phyloP scores from a whole-genome alignment of 1,284 basidiomycete species.

The Boletellus dicymbophilus region DNA sequence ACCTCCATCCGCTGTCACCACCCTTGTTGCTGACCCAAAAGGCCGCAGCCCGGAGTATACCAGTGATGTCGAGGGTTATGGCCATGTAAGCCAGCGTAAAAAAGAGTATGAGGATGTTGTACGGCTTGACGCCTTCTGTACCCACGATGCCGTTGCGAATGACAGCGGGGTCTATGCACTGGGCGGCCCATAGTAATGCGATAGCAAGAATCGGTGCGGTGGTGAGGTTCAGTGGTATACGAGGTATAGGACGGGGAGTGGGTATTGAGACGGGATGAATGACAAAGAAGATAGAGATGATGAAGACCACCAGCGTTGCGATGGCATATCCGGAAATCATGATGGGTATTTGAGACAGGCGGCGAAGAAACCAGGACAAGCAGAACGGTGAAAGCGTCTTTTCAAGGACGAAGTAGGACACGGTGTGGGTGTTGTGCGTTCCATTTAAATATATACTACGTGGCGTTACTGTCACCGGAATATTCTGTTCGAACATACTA shows the following conservation, averaged over 20 bases:
- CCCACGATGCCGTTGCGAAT: conserved; percentile 76
- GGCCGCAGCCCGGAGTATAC: conserved; percentile 84
- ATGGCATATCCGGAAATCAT: conserved; percentile 56
- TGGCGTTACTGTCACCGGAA: no score
- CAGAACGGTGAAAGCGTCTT: not conserved
- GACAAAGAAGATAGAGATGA: conserved; percentile 73
- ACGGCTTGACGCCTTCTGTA: conserved; percentile 79
- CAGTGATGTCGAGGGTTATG: conserved; percentile 90
- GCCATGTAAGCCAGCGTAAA: conserved; percentile 94
- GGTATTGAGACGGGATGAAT: conserved; percentile 64
- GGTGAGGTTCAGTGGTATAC: conserved; percentile 63
- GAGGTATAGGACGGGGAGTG: conserved; percentile 37
- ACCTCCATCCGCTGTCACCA: conserved; percentile 64
- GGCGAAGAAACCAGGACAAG: not conserved
- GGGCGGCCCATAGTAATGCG: conserved; percentile 74
- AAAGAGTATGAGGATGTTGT: conserved; percentile 93
- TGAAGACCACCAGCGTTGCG: conserved; percentile 71
- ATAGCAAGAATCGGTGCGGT: conserved; percentile 83
- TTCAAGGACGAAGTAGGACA: no score
- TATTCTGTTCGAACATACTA: no score
- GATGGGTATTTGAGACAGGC: not conserved
- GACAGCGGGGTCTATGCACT: conserved; percentile 66
- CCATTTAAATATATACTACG: no score
- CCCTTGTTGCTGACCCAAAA: conserved; percentile 85
- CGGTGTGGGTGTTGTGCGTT: no score